A percentile compares a stretch with the other conserved stretches of the same genome.
phyloP scores from a whole-genome alignment of 176 grass and related monocot genomes.

The Phoenix roebelenii region DNA sequence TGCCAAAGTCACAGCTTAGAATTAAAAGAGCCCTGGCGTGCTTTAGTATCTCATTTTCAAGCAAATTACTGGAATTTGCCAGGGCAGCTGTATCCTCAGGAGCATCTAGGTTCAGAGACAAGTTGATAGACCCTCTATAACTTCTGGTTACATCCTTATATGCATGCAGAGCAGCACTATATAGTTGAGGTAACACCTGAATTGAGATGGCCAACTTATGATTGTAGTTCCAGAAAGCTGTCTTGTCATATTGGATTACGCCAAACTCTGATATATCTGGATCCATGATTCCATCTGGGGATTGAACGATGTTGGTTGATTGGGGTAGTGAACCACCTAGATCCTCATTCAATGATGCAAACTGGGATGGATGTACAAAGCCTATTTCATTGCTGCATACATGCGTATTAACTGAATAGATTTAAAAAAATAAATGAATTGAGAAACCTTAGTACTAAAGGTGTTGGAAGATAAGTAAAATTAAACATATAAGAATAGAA shows the following conservation, averaged over 20 bases:
- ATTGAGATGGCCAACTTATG: conserved; percentile 77
- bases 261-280: conserved; percentile 2
- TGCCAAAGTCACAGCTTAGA: conserved; percentile 55
- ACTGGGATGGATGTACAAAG: conserved; percentile 57
- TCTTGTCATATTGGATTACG: conserved; percentile 11
- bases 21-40: conserved; percentile 66
- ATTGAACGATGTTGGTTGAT: not conserved
- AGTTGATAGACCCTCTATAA: conserved; percentile 10
- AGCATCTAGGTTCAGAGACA: not conserved
- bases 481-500: too few species aligned
- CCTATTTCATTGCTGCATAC: conserved; percentile 62
- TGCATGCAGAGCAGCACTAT: conserved; percentile 21
- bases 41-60: conserved; percentile 28
- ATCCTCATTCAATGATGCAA: conserved; percentile 29
- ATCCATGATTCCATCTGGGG: too few species aligned
- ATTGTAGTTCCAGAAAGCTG: conserved; percentile 51
- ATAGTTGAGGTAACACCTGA: conserved; percentile 37
- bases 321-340: not conserved
- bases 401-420: not conserved
- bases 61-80: not conserved
- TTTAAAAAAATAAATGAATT: too few species aligned
- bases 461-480: too few species aligned
- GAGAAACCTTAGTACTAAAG: too few species aligned
- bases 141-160: conserved; percentile 25
- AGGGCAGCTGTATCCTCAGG: not conserved